Base-by-base conservation (phyloP, 2,329 filamentous ascomycete species). In the Talaromyces verruculosus region DNA sequence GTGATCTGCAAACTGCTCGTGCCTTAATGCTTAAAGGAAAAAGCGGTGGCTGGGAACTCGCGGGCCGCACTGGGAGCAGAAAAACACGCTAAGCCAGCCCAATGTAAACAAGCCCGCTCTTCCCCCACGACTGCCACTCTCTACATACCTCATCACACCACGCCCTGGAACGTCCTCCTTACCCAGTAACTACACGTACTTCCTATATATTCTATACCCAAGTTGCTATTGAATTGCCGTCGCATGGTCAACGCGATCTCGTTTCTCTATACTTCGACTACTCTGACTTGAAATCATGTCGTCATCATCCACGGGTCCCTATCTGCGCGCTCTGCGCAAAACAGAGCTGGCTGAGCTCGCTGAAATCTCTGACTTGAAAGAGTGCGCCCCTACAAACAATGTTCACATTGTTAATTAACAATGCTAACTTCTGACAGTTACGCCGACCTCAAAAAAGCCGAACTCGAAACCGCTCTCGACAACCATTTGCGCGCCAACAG, bases 291-390 rank as follows among this genome's bases (percentile, higher is more conserved):
- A 25, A 55, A 59, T 53, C 65, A 66, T 59, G 72, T 85, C 76
- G 72, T 91, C 91, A 88, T 87, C 88, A 68, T 80, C 81, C 72
- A 81, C 80, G 71, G 87, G 89, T 75, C 87, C 88, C 72, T 96
- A 91, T 87, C 84, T 97, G 76, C 86, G 89, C 78, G 85, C 86
- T 77, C 91, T 95, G 85, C 89, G 91, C 82, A 96, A 96, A 84
- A 84, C 84, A 72, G 91, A 94, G 70, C 86, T 97, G 65, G 78
- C 87, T 72, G 89, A 91, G 69, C 84, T 96, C 68, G 91, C 92
- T 67, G 86, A 91, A 70, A 81, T 84, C 57, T 85, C 91, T 68
- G 89, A 89, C 66, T 82, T 94, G 64, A 84, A 87, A 75, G 86
- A 91, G 92, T 96, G 87, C 74, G 88, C 85, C 68, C 62, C 28